Evolutionary conservation across 2,329 filamentous ascomycete genomes (phyloP), one percentile per base, ranked within the genome.

Genomic region (Chaetomium sp.): DNA sequence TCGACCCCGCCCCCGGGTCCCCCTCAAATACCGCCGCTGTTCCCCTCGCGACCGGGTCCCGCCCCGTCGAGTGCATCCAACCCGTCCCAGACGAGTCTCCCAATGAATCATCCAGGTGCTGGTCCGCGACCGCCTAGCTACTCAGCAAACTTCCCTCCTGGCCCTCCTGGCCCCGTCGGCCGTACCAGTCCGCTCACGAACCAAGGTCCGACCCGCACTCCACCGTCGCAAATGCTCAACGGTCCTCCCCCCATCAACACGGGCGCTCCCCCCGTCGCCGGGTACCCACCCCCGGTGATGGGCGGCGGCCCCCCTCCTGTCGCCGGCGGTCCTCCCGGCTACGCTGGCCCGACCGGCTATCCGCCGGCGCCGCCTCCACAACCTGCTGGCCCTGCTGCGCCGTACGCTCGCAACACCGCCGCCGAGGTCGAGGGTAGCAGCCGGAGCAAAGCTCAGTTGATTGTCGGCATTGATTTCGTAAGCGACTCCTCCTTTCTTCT

Each of bases 381-480:
- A 42, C 59, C 61, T 35, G 49, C 58, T 10, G 62, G 61, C 8
- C 71, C 72, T 43, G 68, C 72, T 52, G 73, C 71, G 66, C 71
- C 64, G 62, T 74, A 70, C 70, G 71, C 66, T 65, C 74, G 59
- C 70, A 74, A 66, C 61, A 72, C 64, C 12, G 79, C 81, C 45
- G 79, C 79, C 56, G 92, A 97, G 72, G 88, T 95, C 38, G 90
- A 96, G 66, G 91, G 89, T 57, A 89, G 86, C 65, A 90, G 87
- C 67, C 85, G 89, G 70, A 95, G 87, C 76, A 96, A 96, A 78
- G 89, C 94, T 52, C 94, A 97, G 77, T 79, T 99, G 67, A 99
- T 99, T 71, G 94, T 99, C 54, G 94, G 94, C 64, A 97, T 99
- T 70, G 94, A 99, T 74, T 99, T 99, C 79, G 94, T 95, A 77